Evolutionary conservation across 352 stramenopile species (phyloP).

Genomic region (Pseudoperonospora humuli): DNA sequence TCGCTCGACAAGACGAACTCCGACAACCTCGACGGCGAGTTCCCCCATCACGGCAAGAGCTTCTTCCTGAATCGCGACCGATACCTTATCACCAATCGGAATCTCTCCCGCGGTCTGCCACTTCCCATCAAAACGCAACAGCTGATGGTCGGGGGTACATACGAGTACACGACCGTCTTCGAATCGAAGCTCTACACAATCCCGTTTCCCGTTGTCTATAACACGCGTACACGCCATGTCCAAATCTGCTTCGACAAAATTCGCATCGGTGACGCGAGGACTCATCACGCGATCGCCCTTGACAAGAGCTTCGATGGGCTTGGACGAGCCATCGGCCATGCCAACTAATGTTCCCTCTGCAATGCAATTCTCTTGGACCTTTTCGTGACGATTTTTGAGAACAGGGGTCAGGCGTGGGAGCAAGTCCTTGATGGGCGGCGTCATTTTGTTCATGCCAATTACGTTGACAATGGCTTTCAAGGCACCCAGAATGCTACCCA

Average conservation of each 20-base stretch:
- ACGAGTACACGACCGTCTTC: constrained; percentile 1
- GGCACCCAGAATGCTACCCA: constrained; percentile 97
- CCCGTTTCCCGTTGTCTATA: neutral
- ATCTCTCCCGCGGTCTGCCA: constrained; percentile 1
- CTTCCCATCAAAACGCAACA: constrained; percentile 1
- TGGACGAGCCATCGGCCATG: constrained; percentile 2
- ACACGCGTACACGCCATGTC: constrained; percentile 1
- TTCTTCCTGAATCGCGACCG: neutral
- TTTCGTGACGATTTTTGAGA: constrained; percentile 98
- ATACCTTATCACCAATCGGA: neutral
- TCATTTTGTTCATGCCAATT: constrained; percentile 99
- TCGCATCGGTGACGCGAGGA: neutral
- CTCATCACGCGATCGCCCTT: constrained; percentile 3
- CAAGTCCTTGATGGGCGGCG: constrained; percentile 97
- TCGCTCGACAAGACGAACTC: constrained; percentile 1
- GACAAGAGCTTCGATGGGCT: neutral
- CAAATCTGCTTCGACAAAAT: constrained; percentile 1
- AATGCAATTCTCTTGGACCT: constrained; percentile 95
- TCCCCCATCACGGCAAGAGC: neutral
- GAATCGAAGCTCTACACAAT: neutral
- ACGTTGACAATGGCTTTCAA: constrained; percentile 99
- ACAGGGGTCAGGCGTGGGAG: constrained; percentile 98
- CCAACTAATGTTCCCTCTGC: constrained; percentile 15
- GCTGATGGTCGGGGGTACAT: constrained; percentile 1
- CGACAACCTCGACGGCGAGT: neutral